Conservation (phyloP, 2,329 filamentous ascomycete genomes). For the Berkeleyomyces basicola region DNA sequence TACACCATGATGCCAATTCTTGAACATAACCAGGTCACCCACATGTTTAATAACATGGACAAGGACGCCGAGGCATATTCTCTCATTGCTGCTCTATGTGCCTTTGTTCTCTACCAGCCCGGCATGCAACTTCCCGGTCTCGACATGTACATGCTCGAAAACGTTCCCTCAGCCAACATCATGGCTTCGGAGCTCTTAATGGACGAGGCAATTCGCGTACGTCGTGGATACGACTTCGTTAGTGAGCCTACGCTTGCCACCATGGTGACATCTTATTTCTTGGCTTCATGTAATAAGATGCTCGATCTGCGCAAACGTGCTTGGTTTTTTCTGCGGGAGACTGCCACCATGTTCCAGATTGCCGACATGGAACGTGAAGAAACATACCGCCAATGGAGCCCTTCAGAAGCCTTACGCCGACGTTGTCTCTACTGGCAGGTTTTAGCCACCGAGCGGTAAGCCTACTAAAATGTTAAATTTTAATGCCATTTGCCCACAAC, state of each 20-base stretch:
- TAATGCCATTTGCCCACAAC: not conserved
- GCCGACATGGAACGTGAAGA: slow-evolving; percentile 45
- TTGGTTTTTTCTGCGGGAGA: slow-evolving; percentile 66
- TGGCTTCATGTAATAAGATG: slow-evolving; percentile 47
- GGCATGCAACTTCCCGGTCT: slow-evolving; percentile 43
- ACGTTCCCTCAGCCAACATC: slow-evolving; percentile 41
- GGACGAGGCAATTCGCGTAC: slow-evolving; percentile 48
- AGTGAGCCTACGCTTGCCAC: slow-evolving; percentile 39
- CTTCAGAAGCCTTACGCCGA: slow-evolving; percentile 43
- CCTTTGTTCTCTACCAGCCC: slow-evolving; percentile 52
- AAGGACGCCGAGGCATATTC: slow-evolving; percentile 47
- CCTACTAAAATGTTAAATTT: slow-evolving; percentile 3
- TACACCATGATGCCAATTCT: slow-evolving; percentile 48
- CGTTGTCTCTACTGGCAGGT: slow-evolving; percentile 59
- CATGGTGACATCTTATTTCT: slow-evolving; percentile 60
- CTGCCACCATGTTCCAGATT: slow-evolving; percentile 51
- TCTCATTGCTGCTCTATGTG: slow-evolving; percentile 45
- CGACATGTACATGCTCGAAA: slow-evolving; percentile 40
- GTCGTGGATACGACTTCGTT: slow-evolving; percentile 44
- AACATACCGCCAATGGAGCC: slow-evolving; percentile 40
- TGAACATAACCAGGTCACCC: slow-evolving; percentile 39
- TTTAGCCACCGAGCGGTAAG: slow-evolving; percentile 52
- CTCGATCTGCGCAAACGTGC: slow-evolving; percentile 36
- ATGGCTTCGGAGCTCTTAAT: slow-evolving; percentile 49
- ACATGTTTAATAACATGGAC: slow-evolving; percentile 43